A percentile compares a stretch with the other conserved stretches of the same genome.
These are phyloP conservation scores for Pleurotus eryngii DNA, from an alignment of 768 basidiomycete species.

Conservation along the genomic window DNA sequence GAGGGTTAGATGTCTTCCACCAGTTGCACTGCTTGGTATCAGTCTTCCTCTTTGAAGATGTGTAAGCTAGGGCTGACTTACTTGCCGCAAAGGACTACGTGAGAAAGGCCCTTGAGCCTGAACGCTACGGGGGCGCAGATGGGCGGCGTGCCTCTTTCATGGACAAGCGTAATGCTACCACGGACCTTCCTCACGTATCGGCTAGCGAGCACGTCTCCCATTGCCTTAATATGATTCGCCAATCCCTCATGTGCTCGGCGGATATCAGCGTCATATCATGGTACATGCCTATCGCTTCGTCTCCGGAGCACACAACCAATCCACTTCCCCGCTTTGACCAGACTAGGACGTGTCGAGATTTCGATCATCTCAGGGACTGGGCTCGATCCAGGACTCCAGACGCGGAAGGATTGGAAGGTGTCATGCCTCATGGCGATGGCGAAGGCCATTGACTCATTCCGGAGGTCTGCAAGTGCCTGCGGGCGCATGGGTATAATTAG, in stretches of 20 bases:
- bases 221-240: constrained; percentile 19
- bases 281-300: constrained; percentile 9
- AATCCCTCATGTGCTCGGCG: constrained; percentile 18
- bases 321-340: constrained; percentile 4
- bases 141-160: neutral
- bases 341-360: constrained; percentile 15
- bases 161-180: neutral
- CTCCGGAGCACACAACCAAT: neutral
- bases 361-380: constrained; percentile 17
- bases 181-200: constrained; percentile 6
- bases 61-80: too few relatives aligned
- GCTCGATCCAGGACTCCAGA: constrained; percentile 1
- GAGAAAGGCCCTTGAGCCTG: constrained; percentile 12
- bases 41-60: neutral
- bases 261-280: constrained; percentile 18
- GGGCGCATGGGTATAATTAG: too few relatives aligned
- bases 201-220: constrained; percentile 15
- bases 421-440: neutral
- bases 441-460: too few relatives aligned
- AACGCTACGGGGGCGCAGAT: constrained; percentile 13
- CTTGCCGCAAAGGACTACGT: constrained; percentile 13
- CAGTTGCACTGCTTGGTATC: constrained; percentile 23
- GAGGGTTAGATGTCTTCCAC: constrained; percentile 22
- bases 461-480: too few relatives aligned
- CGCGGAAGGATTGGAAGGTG: neutral